Base-by-base conservation (phyloP, 306 rosid genomes). In the Glycine soja region DNA sequence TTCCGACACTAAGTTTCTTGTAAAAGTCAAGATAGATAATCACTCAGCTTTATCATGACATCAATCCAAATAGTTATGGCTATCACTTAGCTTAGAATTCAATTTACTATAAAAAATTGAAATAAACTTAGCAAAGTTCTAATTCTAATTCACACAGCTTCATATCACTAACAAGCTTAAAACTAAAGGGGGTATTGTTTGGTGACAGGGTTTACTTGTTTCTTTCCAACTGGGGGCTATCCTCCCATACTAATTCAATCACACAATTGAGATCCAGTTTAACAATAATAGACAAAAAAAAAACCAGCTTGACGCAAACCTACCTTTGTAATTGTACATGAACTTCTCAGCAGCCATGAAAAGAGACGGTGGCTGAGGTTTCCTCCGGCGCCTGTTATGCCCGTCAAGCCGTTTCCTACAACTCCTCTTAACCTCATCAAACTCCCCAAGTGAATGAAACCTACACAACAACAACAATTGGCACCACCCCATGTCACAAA, bases 331-430 rank as follows among this genome's bases (percentile, higher is more conserved):
- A 69, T 80, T 74, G 81, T 61, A 84, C 78, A 84, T 80, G 78
- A 84, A 79, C 30, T 74, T 79, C 81, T 84, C 97, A 14, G 91
- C 82, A 77, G 84, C 81, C 83, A 84, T 70, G 86, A 89, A 74
- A 75, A 90, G 85, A 71, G 94, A 77, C 4, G 90, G 89, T 0
- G 92, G 89, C 77, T 89, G 98, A 77, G 96, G 92, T 70, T 94
- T 92, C 89, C 97, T 89, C 80, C 97, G 76, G 61, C 96, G 96
- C 72, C 87, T 82, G 72, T 94, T 94, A 84, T 94, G 97, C 19
- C 96, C 96, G 66, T 88, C 98, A 65, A 94, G 97, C 11, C 98
- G 90, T 34, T 90, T 94, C 85, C 98, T 82, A 82, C 98, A 92
- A 86, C 96, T 92, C 85, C 98, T 87, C 80, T 94, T 94, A 64